A percentile compares a stretch with the other conserved stretches of the same genome.
Evolutionary conservation across 345 rosid genomes (phyloP).

Genomic region (Populus davidiana): DNA sequence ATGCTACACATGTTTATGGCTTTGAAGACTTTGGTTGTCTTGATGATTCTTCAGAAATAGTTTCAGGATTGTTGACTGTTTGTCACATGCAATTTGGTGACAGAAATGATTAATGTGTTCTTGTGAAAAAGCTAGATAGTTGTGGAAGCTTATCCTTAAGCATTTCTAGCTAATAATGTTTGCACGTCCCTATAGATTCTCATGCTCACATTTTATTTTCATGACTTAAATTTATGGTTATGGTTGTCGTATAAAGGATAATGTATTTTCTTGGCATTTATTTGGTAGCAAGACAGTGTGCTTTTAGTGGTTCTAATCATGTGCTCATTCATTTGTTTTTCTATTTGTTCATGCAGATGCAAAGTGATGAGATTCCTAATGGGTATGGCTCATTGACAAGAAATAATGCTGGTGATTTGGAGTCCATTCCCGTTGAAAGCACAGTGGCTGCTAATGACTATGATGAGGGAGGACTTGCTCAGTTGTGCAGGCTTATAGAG

Average conservation of each 20-base stretch:
- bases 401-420: conserved; percentile 32
- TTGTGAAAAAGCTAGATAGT: conserved; percentile 8
- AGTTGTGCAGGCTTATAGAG: conserved; percentile 46
- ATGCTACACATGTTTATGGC: background rate
- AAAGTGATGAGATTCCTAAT: conserved; percentile 40
- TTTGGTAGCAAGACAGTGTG: background rate
- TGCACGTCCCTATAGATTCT: background rate
- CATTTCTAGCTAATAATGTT: background rate
- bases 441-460: conserved; percentile 25
- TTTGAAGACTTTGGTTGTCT: conserved; percentile 2
- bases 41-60: background rate
- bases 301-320: background rate
- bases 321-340: conserved; percentile 12
- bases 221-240: background rate
- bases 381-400: conserved; percentile 37
- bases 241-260: background rate
- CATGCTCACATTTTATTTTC: background rate
- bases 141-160: background rate
- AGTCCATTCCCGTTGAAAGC: conserved; percentile 36
- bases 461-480: conserved; percentile 46
- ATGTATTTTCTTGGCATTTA: background rate
- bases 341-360: conserved; percentile 30
- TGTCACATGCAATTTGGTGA: background rate
- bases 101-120: background rate
- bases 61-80: background rate